Base-by-base conservation (phyloP, 805 yeast genomes). In the Sungouiozyma ichnusensis region DNA sequence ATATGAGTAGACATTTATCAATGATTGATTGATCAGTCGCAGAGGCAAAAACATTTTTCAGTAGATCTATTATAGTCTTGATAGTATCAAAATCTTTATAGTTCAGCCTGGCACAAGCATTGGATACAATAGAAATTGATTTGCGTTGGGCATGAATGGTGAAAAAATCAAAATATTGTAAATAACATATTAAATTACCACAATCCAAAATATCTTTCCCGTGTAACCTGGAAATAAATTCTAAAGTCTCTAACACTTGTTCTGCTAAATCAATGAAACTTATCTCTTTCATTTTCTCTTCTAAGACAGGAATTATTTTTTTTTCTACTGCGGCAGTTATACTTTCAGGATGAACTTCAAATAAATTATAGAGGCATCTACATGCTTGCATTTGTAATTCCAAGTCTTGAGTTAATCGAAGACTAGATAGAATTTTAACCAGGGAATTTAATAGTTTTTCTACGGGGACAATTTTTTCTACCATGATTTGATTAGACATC, bases 191-290 rank as follows among this genome's bases (percentile, higher is more conserved):
- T 7, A 88, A 58, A 7, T 87, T 81, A 33, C 81, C 80, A 42
- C 76, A 72, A 16, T 67, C 58, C 33, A 85, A 62, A 13, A 85
- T 67, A 20, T 66, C 71, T 35, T 62, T 57, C 2, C 80, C 74
- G 17, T 72, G 65, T 24, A 70, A 70, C 44, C 79, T 64, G 1
- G 87, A 76, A 14, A 82, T 75, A 58, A 75, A 68, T 54, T 81
- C 88, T 37, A 82, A 63, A 0, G 88, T 77, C 53, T 81, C 88
- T 34, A 87, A 63, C 0, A 87, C 86, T 61, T 88, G 96, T 56
- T 90, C 98, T 0, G 95, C 94, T 41, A 90, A 67, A 57, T 90
- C 98, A 41, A 90, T 88, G 55, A 76, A 88, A 42, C 79, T 77
- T 15, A 90, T 80, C 47, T 85, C 94, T 44, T 74, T 54, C 32